Base-by-base conservation (phyloP, 2,329 filamentous ascomycete species). In the Fusarium bulbicola region DNA sequence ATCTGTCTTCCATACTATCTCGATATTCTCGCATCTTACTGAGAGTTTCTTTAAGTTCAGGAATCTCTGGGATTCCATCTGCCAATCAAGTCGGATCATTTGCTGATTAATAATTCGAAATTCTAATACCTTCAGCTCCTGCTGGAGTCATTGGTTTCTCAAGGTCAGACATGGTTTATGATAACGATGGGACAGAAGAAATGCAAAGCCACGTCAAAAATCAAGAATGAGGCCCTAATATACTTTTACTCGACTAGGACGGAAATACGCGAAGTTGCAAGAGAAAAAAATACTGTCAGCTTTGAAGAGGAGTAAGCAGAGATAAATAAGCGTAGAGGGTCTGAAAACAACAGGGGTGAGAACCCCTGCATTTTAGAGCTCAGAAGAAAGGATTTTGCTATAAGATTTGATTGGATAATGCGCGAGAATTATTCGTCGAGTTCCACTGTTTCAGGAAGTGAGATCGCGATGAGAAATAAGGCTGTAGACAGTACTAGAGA, bases 101-200 rank as follows among this genome's bases (percentile, higher is more conserved):
- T 24, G 0, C 3, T n/a, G 14, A 6, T 5, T 12, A 9, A 2
- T 1, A 7, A 8, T 10, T 12, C 11, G 10, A 18, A 32, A 9
- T 2, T 7, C 20, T 14, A 3, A 20, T 50, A 34, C 47, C 30
- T 50, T n/a, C 15, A 6, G 2, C 15, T 32, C 12, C 26, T 32
- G 13, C 24, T 21, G 45, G 14, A 47, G 20, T 4, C 1, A 21
- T 13, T 10, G 2, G 6, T 4, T 11, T 26, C n/a, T 32, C 52
- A n/a, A 7, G 16, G 10, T 26, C 20, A 7, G 10, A 15, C n/a
- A 53, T 26, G 49, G 1, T 6, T 26, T 20, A 37, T 7, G 26
- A n/a, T 1, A 21, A 39, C 7, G 2, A 11, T 37, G 4, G 5
- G 15, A 16, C 12, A 14, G 5, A 45, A 11, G 7, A 28, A 26